phyloP scores from a whole-genome alignment of 768 basidiomycete species.

The Lactarius evosmus region DNA sequence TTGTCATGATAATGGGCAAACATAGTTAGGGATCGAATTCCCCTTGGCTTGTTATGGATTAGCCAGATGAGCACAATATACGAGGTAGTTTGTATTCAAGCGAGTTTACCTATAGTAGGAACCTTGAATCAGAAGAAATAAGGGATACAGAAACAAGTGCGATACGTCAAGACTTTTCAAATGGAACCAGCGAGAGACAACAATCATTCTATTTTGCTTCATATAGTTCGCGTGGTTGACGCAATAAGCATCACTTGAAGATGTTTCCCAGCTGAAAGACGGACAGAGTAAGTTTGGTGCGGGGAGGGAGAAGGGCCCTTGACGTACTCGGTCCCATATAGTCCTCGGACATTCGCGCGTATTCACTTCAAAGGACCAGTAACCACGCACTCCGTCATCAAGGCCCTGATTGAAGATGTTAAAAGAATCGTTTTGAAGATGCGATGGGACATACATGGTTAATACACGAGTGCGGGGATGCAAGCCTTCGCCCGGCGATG shows the following conservation, averaged over 20 bases:
- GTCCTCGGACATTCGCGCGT: conserved; percentile 20
- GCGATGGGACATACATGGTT: conserved; percentile 11
- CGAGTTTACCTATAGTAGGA: too few relatives aligned
- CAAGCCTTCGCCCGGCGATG: conserved; percentile 6
- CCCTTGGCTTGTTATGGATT: too few relatives aligned
- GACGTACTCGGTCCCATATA: conserved; percentile 22
- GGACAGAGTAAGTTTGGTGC: neutral
- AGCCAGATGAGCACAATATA: too few relatives aligned
- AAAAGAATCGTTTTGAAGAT: neutral
- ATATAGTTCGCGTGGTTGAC: neutral
- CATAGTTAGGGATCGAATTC: too few relatives aligned
- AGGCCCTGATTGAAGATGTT: conserved; percentile 16
- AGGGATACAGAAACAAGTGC: too few relatives aligned
- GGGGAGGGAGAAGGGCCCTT: neutral
- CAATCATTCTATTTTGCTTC: neutral
- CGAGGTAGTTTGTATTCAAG: too few relatives aligned
- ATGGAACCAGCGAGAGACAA: neutral
- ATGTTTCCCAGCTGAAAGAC: conserved; percentile 13
- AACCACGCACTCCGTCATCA: conserved; percentile 17
- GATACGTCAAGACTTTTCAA: too few relatives aligned
- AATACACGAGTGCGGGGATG: neutral
- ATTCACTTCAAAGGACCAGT: conserved; percentile 21
- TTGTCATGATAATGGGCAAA: too few relatives aligned
- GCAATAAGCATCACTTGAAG: neutral
- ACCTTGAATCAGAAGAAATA: too few relatives aligned